Conservation (phyloP, 768 basidiomycete genomes). For the Mycena venus region DNA sequence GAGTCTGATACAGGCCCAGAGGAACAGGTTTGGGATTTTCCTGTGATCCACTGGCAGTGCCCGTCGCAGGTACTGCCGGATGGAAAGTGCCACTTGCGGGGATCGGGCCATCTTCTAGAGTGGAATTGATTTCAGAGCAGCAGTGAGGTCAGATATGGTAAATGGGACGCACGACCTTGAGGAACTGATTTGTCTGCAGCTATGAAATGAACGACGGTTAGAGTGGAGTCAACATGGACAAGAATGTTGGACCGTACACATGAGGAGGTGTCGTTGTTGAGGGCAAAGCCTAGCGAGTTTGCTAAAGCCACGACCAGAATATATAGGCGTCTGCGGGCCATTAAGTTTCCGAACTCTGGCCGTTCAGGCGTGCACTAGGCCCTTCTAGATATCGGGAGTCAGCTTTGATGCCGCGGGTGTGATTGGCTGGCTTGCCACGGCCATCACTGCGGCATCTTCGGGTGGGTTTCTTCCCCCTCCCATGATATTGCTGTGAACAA, state of each 20-base stretch:
- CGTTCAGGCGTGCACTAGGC: not conserved
- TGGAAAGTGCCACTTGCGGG: not conserved
- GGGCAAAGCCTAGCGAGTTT: not conserved
- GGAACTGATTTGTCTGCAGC: not conserved
- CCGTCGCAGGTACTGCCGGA: not conserved
- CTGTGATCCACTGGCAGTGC: not conserved
- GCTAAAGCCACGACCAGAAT: not conserved
- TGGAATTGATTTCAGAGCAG: not conserved
- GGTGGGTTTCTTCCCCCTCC: no score
- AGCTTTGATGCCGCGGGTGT: not conserved
- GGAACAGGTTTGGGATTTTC: no score
- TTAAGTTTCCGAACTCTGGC: not conserved
- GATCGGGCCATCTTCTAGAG: not conserved
- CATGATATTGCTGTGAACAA: no score
- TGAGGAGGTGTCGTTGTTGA: not conserved
- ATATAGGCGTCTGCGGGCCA: not conserved
- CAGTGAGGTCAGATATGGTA: not conserved
- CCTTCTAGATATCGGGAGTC: not conserved
- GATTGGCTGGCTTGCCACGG: not conserved
- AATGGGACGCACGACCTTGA: not conserved
- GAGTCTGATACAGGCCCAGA: no score
- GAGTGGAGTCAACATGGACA: not conserved
- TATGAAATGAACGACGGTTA: not conserved
- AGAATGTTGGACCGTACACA: not conserved
- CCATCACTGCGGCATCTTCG: not conserved